These are phyloP conservation scores for Volvox africanus DNA, from an alignment of 139 green algal genomes.

Conservation along the genomic window DNA sequence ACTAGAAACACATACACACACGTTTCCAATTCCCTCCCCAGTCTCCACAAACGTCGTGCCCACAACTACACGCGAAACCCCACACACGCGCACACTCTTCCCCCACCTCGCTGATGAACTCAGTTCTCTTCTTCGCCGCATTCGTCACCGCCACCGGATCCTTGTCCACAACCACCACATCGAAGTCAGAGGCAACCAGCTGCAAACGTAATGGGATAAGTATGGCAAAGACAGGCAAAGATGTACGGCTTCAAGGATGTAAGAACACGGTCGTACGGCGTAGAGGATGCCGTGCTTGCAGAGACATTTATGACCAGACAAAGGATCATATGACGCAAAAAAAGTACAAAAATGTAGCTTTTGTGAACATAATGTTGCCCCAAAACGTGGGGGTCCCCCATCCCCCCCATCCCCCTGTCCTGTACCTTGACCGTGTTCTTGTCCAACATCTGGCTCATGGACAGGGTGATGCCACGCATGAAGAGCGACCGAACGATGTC, in stretches of 20 bases:
- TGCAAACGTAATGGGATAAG: slow-evolving; percentile 4
- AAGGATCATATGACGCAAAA: too few species aligned
- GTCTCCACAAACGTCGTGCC: too few species aligned
- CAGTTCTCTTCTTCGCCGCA: slow-evolving; percentile 72
- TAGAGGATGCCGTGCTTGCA: too few species aligned
- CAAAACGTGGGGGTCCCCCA: background rate
- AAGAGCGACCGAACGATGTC: slow-evolving; percentile 96
- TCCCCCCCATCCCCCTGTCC: slow-evolving; percentile 51
- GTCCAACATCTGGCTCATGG: slow-evolving; percentile 90
- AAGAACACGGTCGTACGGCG: too few species aligned
- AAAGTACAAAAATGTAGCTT: too few species aligned
- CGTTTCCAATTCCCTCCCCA: too few species aligned
- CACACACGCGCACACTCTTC: background rate
- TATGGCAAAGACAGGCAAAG: background rate
- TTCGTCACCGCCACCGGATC: slow-evolving; percentile 52
- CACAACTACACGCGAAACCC: too few species aligned
- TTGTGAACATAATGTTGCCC: too few species aligned
- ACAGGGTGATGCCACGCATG: slow-evolving; percentile 95
- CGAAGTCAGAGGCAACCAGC: slow-evolving; percentile 84
- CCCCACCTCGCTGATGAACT: slow-evolving; percentile 86
- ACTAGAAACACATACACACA: too few species aligned
- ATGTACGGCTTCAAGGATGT: too few species aligned
- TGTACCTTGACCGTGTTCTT: slow-evolving; percentile 71
- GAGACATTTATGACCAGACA: too few species aligned
- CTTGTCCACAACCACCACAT: slow-evolving; percentile 73